Conservation (phyloP, 2,329 filamentous ascomycete species). For the Sarocladiaceae sp. region DNA sequence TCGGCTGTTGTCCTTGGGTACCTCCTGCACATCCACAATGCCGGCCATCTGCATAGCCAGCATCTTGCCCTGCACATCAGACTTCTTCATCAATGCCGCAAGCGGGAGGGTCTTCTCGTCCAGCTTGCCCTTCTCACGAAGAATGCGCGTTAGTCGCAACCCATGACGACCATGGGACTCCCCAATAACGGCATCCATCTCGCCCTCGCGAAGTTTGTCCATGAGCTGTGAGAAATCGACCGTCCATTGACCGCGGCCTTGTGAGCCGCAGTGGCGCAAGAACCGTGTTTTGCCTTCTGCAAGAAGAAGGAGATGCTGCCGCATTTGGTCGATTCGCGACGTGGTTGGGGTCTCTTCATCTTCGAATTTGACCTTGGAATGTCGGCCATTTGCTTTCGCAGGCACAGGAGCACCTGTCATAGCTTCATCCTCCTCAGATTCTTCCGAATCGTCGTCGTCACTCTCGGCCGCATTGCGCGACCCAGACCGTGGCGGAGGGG, state of each 20-base stretch:
- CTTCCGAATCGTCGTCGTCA: conserved; percentile 25
- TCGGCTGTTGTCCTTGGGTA: conserved; percentile 79
- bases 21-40: conserved; percentile 86
- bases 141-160: conserved; percentile 75
- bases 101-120: conserved; percentile 85
- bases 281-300: conserved; percentile 64
- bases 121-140: conserved; percentile 83
- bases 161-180: conserved; percentile 71
- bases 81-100: conserved; percentile 75
- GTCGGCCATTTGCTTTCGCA: conserved; percentile 28
- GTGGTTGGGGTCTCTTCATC: conserved; percentile 34
- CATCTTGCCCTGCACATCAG: conserved; percentile 78
- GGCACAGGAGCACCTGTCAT: no score
- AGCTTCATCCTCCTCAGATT: conserved; percentile 26
- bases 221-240: conserved; percentile 75
- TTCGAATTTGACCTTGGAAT: conserved; percentile 46
- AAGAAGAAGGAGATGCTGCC: conserved; percentile 67
- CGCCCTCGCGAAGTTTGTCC: conserved; percentile 62
- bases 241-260: conserved; percentile 68
- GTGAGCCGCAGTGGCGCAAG: conserved; percentile 57
- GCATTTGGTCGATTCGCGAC: conserved; percentile 52
- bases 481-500: conserved; percentile 6
- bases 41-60: conserved; percentile 80
- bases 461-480: conserved; percentile 11
- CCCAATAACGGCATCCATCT: conserved; percentile 76